phyloP scores from a whole-genome alignment of 352 stramenopile species.

The Elongisporangium senticosum region DNA sequence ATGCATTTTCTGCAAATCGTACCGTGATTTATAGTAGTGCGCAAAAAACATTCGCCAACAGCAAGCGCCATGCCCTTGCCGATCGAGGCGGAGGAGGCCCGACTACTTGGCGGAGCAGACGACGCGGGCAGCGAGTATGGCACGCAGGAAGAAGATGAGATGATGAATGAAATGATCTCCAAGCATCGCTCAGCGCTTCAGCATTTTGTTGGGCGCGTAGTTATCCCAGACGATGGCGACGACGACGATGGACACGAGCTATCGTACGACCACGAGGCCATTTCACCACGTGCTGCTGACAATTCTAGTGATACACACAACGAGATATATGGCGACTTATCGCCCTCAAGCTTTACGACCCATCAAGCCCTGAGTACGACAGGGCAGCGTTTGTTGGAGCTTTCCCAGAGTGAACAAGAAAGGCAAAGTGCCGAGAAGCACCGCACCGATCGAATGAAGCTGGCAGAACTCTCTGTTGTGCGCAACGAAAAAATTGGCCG shows the following conservation, averaged over 20 bases:
- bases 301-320: slow-evolving; percentile 16
- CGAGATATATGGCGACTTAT: not conserved
- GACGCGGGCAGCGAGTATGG: not conserved
- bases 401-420: slow-evolving; percentile 39
- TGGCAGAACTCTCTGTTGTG: slow-evolving; percentile 73
- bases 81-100: not conserved
- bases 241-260: slow-evolving; percentile 12
- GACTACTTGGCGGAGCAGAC: not conserved
- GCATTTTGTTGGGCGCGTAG: slow-evolving; percentile 8
- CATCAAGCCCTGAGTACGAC: slow-evolving; percentile 27
- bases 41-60: not conserved
- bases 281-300: slow-evolving; percentile 10
- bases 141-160: slow-evolving; percentile 14
- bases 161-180: slow-evolving; percentile 25
- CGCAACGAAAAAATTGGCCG: slow-evolving; percentile 39
- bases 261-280: slow-evolving; percentile 10
- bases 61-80: not conserved
- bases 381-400: slow-evolving; percentile 40
- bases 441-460: slow-evolving; percentile 65
- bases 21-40: not conserved
- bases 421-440: not conserved
- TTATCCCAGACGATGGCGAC: slow-evolving; percentile 9
- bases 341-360: slow-evolving; percentile 21
- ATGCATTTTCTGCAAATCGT: not conserved
- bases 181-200: slow-evolving; percentile 22